phyloP scores from a whole-genome alignment of 345 rosid species.

The Psidium friedrichsthalianum region DNA sequence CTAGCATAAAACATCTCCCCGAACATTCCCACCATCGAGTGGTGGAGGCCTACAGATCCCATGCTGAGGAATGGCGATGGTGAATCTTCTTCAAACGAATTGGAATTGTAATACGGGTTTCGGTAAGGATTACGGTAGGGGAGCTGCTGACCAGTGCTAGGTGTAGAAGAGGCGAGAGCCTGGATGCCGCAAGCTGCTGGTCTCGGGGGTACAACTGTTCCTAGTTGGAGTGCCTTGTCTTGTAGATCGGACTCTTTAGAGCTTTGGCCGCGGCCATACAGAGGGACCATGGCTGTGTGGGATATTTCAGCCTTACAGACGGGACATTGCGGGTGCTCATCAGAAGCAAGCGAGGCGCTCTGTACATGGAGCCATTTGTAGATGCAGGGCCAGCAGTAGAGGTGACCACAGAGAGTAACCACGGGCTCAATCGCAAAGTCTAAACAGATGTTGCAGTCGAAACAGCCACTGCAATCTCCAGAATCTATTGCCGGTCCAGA shows the following conservation, averaged over 20 bases:
- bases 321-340: constrained; percentile 46
- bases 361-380: constrained; percentile 14
- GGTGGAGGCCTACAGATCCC: constrained; percentile 2
- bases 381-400: constrained; percentile 18
- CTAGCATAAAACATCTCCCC: constrained; percentile 44
- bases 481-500: not conserved
- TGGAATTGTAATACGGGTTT: constrained; percentile 8
- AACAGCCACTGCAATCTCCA: constrained; percentile 1
- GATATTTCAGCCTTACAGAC: constrained; percentile 72
- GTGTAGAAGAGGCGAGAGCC: not conserved
- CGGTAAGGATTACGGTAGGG: constrained; percentile 12
- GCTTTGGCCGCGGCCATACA: constrained; percentile 67
- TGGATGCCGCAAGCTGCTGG: constrained; percentile 16
- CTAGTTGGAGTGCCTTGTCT: constrained; percentile 11
- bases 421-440: constrained; percentile 9
- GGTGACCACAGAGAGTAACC: constrained; percentile 17
- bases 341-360: constrained; percentile 4
- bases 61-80: not conserved
- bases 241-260: constrained; percentile 11
- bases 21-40: constrained; percentile 14
- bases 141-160: constrained; percentile 1
- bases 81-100: not conserved
- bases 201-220: constrained; percentile 42
- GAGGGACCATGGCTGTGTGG: constrained; percentile 64
- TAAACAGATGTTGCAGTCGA: constrained; percentile 18